phyloP scores from a whole-genome alignment of 2,329 filamentous ascomycete genomes.

The Boeremia exigua region DNA sequence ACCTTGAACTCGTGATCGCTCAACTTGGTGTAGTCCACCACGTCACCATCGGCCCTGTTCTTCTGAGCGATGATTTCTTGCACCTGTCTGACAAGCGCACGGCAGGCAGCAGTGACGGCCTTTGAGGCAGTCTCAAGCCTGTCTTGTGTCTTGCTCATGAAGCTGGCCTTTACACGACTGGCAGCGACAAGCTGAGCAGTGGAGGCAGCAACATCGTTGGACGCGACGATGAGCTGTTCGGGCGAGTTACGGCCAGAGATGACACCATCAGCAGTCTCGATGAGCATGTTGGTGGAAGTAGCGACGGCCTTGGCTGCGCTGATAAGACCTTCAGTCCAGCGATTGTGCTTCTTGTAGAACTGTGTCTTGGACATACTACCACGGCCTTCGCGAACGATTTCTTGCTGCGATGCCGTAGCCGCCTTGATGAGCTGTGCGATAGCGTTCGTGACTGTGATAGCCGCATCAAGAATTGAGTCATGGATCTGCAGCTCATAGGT shows the following conservation, averaged over 20 bases:
- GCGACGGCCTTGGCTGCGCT: constrained; percentile 97
- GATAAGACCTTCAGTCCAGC: constrained; percentile 97
- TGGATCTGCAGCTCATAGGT: constrained; percentile 97
- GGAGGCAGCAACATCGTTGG: constrained; percentile 93
- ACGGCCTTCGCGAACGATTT: constrained; percentile 92
- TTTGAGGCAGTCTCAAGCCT: constrained; percentile 88
- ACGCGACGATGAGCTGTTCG: constrained; percentile 96
- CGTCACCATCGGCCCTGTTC: constrained; percentile 76
- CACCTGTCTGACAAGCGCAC: constrained; percentile 87
- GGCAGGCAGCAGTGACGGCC: constrained; percentile 87
- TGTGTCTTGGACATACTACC: constrained; percentile 86
- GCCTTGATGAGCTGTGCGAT: constrained; percentile 95
- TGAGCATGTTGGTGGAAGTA: constrained; percentile 89
- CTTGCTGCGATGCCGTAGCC: constrained; percentile 88
- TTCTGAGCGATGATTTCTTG: constrained; percentile 92
- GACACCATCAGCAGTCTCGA: constrained; percentile 97
- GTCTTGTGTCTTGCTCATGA: constrained; percentile 98
- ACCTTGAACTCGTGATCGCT: constrained; percentile 98
- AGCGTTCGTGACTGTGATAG: constrained; percentile 89
- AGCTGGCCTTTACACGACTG: constrained; percentile 93
- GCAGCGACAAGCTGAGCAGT: constrained; percentile 97
- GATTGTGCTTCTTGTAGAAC: constrained; percentile 99
- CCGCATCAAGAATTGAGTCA: constrained; percentile 91
- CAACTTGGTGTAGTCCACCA: constrained; percentile 85
- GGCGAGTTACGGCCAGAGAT: constrained; percentile 90